A percentile compares a stretch with the other conserved stretches of the same genome.
These are phyloP conservation scores for Aureobasidium vineae DNA, from an alignment of 2,329 filamentous ascomycete species.

Conservation along the genomic window DNA sequence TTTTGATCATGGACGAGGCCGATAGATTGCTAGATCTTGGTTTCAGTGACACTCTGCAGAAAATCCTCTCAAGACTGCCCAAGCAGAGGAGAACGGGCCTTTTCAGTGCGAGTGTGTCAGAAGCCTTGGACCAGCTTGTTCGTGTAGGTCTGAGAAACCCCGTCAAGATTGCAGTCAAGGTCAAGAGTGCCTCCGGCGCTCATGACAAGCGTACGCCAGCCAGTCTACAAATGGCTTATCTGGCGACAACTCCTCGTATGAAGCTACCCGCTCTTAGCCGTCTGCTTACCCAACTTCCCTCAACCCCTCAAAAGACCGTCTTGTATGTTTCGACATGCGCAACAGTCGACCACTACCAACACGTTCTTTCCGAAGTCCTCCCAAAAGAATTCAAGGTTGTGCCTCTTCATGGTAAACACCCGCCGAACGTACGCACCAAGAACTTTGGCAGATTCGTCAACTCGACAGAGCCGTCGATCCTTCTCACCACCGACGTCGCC, in stretches of 20 bases:
- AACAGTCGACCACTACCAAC: slow-evolving; percentile 89
- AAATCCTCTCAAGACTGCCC: slow-evolving; percentile 76
- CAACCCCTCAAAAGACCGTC: slow-evolving; percentile 78
- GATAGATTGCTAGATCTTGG: slow-evolving; percentile 90
- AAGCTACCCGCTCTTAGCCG: slow-evolving; percentile 74
- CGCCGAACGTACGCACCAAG: slow-evolving; percentile 79
- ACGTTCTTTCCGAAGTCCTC: slow-evolving; percentile 71
- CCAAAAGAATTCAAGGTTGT: slow-evolving; percentile 65
- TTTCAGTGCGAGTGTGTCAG: slow-evolving; percentile 94
- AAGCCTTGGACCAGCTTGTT: slow-evolving; percentile 90
- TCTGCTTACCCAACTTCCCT: slow-evolving; percentile 63
- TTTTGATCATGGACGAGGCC: slow-evolving; percentile 90
- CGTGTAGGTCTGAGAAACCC: slow-evolving; percentile 89
- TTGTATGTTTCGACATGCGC: slow-evolving; percentile 93
- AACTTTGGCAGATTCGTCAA: slow-evolving; percentile 81
- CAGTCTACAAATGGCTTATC: slow-evolving; percentile 87
- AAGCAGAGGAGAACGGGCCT: slow-evolving; percentile 92
- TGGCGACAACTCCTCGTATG: slow-evolving; percentile 70
- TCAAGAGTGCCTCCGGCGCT: slow-evolving; percentile 70
- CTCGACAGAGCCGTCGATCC: slow-evolving; percentile 70
- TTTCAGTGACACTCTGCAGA: slow-evolving; percentile 87
- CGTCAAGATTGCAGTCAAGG: slow-evolving; percentile 90
- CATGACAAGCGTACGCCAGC: slow-evolving; percentile 88
- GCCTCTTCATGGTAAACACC: slow-evolving; percentile 88
- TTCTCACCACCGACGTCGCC: slow-evolving; percentile 90